A percentile compares a stretch with the other conserved stretches of the same genome.
Conservation (phyloP, 257 asterid genomes). For the Solanum phureja region DNA sequence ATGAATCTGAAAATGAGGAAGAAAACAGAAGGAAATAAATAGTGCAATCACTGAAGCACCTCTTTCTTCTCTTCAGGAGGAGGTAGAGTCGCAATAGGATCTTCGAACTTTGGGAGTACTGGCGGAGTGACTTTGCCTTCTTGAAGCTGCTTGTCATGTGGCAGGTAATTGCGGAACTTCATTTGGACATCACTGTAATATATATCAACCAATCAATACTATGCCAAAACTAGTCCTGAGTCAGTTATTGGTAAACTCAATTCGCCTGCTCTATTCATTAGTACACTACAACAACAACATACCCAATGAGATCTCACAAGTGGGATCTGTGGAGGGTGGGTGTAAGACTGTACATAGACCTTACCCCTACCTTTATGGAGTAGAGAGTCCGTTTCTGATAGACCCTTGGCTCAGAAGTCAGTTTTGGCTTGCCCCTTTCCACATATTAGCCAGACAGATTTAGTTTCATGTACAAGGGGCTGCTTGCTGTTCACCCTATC, state of each 20-base stretch:
- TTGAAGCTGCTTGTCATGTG: conserved; percentile 93
- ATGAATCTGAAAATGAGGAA: background rate
- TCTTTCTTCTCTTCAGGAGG: conserved; percentile 68
- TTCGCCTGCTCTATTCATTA: background rate
- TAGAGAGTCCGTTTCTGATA: background rate
- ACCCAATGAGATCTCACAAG: background rate
- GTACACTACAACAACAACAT: background rate
- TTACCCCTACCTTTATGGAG: background rate
- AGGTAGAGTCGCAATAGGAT: conserved; percentile 55
- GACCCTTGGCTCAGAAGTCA: background rate
- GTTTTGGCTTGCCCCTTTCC: background rate
- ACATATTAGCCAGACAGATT: background rate
- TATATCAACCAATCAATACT: background rate
- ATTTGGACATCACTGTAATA: conserved; percentile 46
- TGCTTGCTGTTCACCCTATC: background rate
- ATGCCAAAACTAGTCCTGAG: background rate
- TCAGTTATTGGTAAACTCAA: background rate
- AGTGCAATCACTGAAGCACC: conserved; percentile 25
- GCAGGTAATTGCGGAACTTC: conserved; percentile 95
- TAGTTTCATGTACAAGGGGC: background rate
- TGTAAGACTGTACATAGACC: background rate
- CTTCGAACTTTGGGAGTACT: conserved; percentile 77
- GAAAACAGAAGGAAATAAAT: background rate
- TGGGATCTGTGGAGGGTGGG: background rate
- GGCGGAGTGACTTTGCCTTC: conserved; percentile 93